Evolutionary conservation across 257 asterid genomes (phyloP).

Genomic region (Capsicum baccatum): DNA sequence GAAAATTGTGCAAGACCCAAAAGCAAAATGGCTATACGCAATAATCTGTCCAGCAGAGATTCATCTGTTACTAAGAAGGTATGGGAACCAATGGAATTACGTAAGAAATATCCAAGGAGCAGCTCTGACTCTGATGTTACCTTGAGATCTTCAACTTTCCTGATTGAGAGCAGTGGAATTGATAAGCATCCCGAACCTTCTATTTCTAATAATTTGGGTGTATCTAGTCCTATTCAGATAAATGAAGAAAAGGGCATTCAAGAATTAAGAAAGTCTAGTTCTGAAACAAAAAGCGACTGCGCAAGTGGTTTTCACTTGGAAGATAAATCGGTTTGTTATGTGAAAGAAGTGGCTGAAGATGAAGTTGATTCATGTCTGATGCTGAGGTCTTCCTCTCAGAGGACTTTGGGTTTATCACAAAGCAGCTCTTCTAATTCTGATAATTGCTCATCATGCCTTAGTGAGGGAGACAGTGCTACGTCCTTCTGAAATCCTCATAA

Average conservation of each 20-base stretch:
- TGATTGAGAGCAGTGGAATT: constrained; percentile 57
- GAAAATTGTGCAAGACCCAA: constrained; percentile 65
- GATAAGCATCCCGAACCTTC: constrained; percentile 58
- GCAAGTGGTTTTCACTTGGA: constrained; percentile 39
- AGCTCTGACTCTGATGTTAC: constrained; percentile 75
- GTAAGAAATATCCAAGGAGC: constrained; percentile 69
- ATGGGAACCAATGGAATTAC: constrained; percentile 96
- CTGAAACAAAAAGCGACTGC: constrained; percentile 36
- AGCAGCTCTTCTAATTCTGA: constrained; percentile 72
- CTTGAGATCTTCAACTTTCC: constrained; percentile 55
- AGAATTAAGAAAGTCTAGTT: constrained; percentile 33
- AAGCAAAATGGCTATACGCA: constrained; percentile 50
- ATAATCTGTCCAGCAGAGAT: constrained; percentile 48
- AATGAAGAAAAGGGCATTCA: constrained; percentile 42
- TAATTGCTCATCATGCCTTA: constrained; percentile 63
- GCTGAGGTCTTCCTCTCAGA: constrained; percentile 38
- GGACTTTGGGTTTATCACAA: constrained; percentile 45
- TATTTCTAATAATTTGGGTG: constrained; percentile 54
- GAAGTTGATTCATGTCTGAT: constrained; percentile 41
- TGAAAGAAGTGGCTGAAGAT: constrained; percentile 46
- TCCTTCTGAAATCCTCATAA: constrained; percentile 62
- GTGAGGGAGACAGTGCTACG: constrained; percentile 58
- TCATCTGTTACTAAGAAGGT: constrained; percentile 63
- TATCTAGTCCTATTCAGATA: constrained; percentile 46
- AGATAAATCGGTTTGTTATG: constrained; percentile 45